Evolutionary conservation across 1,284 basidiomycete genomes (phyloP), one percentile per base, ranked within the genome.

Genomic region (Porodaedalea pini): DNA sequence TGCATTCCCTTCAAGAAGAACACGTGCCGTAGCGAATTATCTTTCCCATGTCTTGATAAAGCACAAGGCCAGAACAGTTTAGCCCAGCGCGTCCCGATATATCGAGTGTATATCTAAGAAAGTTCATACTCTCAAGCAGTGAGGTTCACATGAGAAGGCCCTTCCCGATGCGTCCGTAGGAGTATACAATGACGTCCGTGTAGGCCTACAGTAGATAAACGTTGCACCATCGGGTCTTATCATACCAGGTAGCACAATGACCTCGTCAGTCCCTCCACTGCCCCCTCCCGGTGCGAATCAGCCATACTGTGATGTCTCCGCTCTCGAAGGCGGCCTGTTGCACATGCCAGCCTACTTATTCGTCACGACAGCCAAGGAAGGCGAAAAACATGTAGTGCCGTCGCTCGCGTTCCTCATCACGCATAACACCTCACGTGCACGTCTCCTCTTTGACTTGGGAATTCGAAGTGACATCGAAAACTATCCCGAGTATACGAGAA

Each of bases 131-230:
- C n/a, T n/a, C n/a, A n/a, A n/a, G n/a, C n/a, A n/a, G n/a, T n/a
- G n/a, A n/a, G n/a, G n/a, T n/a, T n/a, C n/a, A n/a, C n/a, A n/a
- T n/a, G n/a, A n/a, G n/a, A n/a, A n/a, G n/a, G n/a, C n/a, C n/a
- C n/a, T n/a, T n/a, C n/a, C n/a, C n/a, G n/a, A n/a, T n/a, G n/a
- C n/a, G n/a, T 34, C 13, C 32, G 50, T 64, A 25, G 63, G 61
- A 32, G 39, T 62, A 31, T 48, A 59, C 19, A 55, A 73, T 39
- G 77, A 83, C 64, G 67, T 71, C 65, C 66, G 75, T n/a, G 13
- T 34, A 34, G 32, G n/a, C n/a, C n/a, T 56, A 34, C n/a, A 37
- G 10, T 37, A 10, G n/a, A 44, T 21, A 25, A 47, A 5, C 21
- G 13, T 32, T 29, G 13, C 5, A 31, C 4, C 27, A 10, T 32